Evolutionary conservation across 148 eudicot species (phyloP).

Genomic region (Rhododendron griersonianum): DNA sequence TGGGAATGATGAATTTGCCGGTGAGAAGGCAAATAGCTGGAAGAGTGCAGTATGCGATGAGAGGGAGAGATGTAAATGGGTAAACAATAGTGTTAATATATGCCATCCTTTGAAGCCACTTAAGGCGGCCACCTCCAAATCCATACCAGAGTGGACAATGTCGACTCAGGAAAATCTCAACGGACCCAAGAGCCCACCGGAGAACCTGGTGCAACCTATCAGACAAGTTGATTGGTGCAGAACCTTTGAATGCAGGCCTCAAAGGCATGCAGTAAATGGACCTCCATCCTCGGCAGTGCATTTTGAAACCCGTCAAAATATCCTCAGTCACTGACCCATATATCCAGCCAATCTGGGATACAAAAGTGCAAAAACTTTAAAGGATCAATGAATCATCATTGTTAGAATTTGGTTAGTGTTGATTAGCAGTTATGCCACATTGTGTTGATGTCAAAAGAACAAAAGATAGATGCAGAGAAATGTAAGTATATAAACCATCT

Average conservation of each 20-base stretch:
- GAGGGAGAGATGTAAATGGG: slow-evolving; percentile 94
- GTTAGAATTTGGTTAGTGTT: not conserved
- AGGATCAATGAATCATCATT: not conserved
- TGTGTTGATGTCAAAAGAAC: not conserved
- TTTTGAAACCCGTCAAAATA: slow-evolving; percentile 92
- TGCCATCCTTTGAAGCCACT: slow-evolving; percentile 93
- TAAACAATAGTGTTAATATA: slow-evolving; percentile 94
- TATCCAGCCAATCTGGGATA: slow-evolving; percentile 92
- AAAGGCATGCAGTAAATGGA: slow-evolving; percentile 97
- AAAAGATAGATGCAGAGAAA: not conserved
- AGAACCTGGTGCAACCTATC: slow-evolving; percentile 96
- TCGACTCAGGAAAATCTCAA: slow-evolving; percentile 91
- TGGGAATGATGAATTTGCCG: slow-evolving; percentile 96
- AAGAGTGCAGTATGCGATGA: slow-evolving; percentile 76
- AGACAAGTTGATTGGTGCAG: slow-evolving; percentile 96
- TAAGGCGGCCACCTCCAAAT: slow-evolving; percentile 89
- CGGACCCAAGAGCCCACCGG: slow-evolving; percentile 97
- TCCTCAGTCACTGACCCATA: slow-evolving; percentile 98
- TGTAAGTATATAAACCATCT: not conserved
- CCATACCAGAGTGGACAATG: slow-evolving; percentile 99
- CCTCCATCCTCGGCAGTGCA: slow-evolving; percentile 99
- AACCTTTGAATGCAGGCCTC: slow-evolving; percentile 98
- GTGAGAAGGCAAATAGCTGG: slow-evolving; percentile 98
- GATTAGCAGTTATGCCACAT: not conserved
- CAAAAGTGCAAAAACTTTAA: not conserved